These are phyloP conservation scores for Avena eriantha DNA, from an alignment of 176 grass and related monocot species.

Conservation along the genomic window DNA sequence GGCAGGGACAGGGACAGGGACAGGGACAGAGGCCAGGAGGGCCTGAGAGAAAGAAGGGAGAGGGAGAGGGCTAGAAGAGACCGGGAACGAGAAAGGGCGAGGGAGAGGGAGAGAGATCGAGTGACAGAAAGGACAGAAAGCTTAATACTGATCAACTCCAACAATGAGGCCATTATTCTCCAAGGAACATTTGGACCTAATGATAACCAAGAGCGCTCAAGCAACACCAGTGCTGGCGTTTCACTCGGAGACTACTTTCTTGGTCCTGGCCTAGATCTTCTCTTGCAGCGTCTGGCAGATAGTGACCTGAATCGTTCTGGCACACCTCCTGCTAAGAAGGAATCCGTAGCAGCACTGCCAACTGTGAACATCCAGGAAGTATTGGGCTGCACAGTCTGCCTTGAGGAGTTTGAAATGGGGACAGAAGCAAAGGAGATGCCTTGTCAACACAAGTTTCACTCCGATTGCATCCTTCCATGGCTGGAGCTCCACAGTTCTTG, in stretches of 20 bases:
- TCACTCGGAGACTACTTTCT: slow-evolving; percentile 86
- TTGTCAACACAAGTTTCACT: slow-evolving; percentile 85
- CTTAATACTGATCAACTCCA: slow-evolving; percentile 75
- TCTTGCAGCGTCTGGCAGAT: slow-evolving; percentile 85
- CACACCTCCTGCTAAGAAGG: slow-evolving; percentile 81
- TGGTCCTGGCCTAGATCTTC: slow-evolving; percentile 78
- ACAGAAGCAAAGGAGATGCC: slow-evolving; percentile 82
- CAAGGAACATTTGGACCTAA: slow-evolving; percentile 65
- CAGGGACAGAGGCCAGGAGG: slow-evolving; percentile 48
- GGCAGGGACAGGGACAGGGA: slow-evolving; percentile 48
- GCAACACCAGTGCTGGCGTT: slow-evolving; percentile 44
- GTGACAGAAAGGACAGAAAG: slow-evolving; percentile 63
- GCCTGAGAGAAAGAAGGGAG: slow-evolving; percentile 45
- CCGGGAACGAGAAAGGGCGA: slow-evolving; percentile 44
- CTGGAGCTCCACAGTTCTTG: slow-evolving; percentile 93
- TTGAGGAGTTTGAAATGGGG: slow-evolving; percentile 84
- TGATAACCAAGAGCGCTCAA: slow-evolving; percentile 50
- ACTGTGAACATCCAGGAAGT: slow-evolving; percentile 62
- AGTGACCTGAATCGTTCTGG: slow-evolving; percentile 77
- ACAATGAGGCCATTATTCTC: slow-evolving; percentile 78
- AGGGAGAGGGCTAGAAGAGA: slow-evolving; percentile 42
- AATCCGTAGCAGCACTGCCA: slow-evolving; percentile 73
- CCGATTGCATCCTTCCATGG: slow-evolving; percentile 84
- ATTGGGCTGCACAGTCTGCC: slow-evolving; percentile 81
- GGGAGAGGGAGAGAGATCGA: slow-evolving; percentile 43